A percentile compares a stretch with the other conserved stretches of the same genome.
Evolutionary conservation across 345 rosid species (phyloP).

Genomic region (Pistacia integerrima): DNA sequence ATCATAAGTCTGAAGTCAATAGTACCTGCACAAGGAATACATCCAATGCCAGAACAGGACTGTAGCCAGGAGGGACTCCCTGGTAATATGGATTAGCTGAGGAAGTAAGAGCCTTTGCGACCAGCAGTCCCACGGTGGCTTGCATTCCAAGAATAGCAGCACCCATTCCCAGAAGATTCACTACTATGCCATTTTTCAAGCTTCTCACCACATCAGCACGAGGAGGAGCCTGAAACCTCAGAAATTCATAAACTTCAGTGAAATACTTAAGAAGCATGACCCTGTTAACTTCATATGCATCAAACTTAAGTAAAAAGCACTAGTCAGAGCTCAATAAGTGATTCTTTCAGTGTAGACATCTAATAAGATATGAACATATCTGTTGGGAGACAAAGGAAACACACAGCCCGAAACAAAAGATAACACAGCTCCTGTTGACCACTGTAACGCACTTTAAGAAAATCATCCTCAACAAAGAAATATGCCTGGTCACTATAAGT

Average conservation of each 20-base stretch:
- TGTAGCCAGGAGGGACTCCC: conserved; percentile 75
- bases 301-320: not conserved
- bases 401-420: not conserved
- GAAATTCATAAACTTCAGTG: conserved; percentile 5
- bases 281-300: not conserved
- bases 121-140: conserved; percentile 87
- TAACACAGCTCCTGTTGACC: not conserved
- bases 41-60: conserved; percentile 90
- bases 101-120: conserved; percentile 94
- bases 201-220: conserved; percentile 96
- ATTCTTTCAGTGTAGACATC: not conserved
- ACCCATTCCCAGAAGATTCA: conserved; percentile 94
- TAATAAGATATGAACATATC: not conserved
- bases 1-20: not conserved
- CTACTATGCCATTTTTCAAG: conserved; percentile 74
- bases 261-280: not conserved
- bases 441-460: not conserved
- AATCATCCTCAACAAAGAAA: not conserved
- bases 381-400: not conserved
- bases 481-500: not conserved
- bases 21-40: conserved; percentile 96
- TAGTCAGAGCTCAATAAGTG: not conserved
- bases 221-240: conserved; percentile 79
- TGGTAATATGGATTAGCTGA: conserved; percentile 87
- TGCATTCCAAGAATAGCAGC: conserved; percentile 94